A percentile compares a stretch with the other conserved stretches of the same genome.
These are phyloP conservation scores for Brassica hybrid DNA, from an alignment of 441 rosid genomes.

Conservation along the genomic window DNA sequence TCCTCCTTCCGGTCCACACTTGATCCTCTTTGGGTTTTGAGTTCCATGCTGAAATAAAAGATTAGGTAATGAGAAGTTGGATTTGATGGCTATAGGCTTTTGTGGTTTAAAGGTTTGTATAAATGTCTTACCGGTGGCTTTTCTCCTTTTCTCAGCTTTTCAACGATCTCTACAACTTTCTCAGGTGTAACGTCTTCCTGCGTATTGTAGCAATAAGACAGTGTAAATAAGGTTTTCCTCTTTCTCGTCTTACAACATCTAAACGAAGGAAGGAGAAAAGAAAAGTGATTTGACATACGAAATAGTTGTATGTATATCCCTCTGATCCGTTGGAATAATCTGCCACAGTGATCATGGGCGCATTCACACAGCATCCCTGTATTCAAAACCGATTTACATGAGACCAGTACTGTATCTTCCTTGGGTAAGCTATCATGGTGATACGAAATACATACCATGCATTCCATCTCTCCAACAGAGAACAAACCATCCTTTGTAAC, in stretches of 20 bases:
- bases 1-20: constrained; percentile 95
- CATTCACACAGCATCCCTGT: constrained; percentile 98
- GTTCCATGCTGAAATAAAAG: constrained; percentile 77
- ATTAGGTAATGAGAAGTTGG: no score
- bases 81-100: no score
- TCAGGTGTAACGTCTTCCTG: constrained; percentile 98
- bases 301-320: constrained; percentile 93
- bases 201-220: constrained; percentile 46
- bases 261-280: no score
- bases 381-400: neutral
- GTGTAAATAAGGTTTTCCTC: neutral
- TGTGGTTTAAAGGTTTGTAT: no score
- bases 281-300: constrained; percentile 51
- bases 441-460: no score
- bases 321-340: constrained; percentile 94
- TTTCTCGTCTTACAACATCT: no score
- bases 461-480: constrained; percentile 42
- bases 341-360: constrained; percentile 96
- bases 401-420: no score
- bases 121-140: no score
- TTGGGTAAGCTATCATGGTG: no score
- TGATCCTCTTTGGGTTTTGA: constrained; percentile 88
- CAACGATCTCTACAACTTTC: constrained; percentile 50
- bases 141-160: no score
- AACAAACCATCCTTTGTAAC: constrained; percentile 98